phyloP scores from a whole-genome alignment of 2,329 filamentous ascomycete genomes.

The Ustulina deusta region DNA sequence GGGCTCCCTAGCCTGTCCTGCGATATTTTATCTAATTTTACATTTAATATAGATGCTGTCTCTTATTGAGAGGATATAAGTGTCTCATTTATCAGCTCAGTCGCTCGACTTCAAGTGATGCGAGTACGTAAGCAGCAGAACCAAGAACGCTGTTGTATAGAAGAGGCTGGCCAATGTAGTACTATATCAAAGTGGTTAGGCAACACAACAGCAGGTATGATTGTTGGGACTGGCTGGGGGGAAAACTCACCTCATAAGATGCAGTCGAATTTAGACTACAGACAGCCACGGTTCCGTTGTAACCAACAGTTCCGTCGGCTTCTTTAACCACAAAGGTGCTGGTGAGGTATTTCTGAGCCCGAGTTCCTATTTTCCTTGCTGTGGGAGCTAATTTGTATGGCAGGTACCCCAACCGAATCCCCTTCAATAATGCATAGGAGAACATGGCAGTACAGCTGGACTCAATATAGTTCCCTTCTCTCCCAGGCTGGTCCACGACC shows the following conservation, averaged over 20 bases:
- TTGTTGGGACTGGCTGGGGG: not conserved
- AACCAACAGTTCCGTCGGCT: conserved; percentile 48
- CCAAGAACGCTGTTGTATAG: conserved; percentile 55
- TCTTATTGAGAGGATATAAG: not conserved
- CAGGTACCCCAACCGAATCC: conserved; percentile 52
- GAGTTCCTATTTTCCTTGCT: conserved; percentile 35
- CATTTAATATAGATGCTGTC: not conserved
- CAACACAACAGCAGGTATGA: not conserved
- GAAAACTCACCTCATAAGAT: conserved; percentile 50
- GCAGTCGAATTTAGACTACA: conserved; percentile 59
- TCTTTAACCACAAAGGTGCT: conserved; percentile 46
- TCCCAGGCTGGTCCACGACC: conserved; percentile 48
- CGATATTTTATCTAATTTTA: conserved; percentile 14
- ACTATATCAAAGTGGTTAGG: conserved; percentile 47
- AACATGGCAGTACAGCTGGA: conserved; percentile 54
- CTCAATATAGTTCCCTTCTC: conserved; percentile 54
- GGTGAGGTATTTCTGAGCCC: conserved; percentile 45
- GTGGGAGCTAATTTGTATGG: conserved; percentile 6
- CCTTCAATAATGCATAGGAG: conserved; percentile 54
- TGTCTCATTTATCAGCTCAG: conserved; percentile 11
- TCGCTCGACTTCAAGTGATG: conserved; percentile 54
- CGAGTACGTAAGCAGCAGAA: conserved; percentile 54
- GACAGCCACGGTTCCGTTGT: conserved; percentile 55
- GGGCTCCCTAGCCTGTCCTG: not conserved
- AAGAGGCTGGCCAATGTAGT: conserved; percentile 54